A percentile compares a stretch with the other conserved stretches of the same genome.
These are phyloP conservation scores for Elaeis oleifera DNA, from an alignment of 202 grass and related monocot species.

Conservation along the genomic window DNA sequence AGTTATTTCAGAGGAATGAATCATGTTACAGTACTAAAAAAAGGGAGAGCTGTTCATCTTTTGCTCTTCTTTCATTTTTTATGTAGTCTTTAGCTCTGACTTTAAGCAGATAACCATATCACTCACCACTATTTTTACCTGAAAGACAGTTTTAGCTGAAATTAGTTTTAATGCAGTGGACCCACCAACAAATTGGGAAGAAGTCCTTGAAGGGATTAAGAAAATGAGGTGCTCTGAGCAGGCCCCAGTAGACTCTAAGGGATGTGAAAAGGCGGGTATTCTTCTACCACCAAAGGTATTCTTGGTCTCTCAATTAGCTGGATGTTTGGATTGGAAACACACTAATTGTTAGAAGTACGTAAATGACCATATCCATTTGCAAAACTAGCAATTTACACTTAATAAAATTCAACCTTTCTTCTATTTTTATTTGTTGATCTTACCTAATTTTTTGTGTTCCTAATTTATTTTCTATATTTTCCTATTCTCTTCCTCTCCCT, in stretches of 20 bases:
- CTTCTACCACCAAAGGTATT: conserved; percentile 78
- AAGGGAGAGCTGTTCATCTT: too few species aligned
- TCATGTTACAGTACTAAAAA: too few species aligned
- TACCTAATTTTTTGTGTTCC: not conserved
- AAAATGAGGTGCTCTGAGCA: conserved; percentile 67
- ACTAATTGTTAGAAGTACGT: too few species aligned
- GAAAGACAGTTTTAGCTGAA: not conserved
- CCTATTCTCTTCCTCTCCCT: not conserved
- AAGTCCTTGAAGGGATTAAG: conserved; percentile 72
- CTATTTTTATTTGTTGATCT: too few species aligned
- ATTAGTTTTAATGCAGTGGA: conserved; percentile 30
- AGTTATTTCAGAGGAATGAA: not conserved
- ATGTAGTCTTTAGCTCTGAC: too few species aligned
- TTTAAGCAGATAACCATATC: conserved; percentile 2
- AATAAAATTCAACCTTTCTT: too few species aligned
- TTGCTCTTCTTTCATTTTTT: too few species aligned
- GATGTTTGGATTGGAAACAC: too few species aligned
- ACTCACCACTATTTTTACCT: not conserved
- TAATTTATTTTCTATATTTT: not conserved
- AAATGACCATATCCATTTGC: too few species aligned
- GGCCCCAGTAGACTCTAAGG: conserved; percentile 84
- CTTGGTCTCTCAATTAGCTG: not conserved
- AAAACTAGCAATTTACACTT: too few species aligned
- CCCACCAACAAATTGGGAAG: conserved; percentile 70
- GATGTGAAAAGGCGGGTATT: conserved; percentile 87